Percentiles rank a stretch among this genome's conserved stretches.
Conservation (phyloP, 2,329 filamentous ascomycete genomes). For the Curvularia hawaiiensis region DNA sequence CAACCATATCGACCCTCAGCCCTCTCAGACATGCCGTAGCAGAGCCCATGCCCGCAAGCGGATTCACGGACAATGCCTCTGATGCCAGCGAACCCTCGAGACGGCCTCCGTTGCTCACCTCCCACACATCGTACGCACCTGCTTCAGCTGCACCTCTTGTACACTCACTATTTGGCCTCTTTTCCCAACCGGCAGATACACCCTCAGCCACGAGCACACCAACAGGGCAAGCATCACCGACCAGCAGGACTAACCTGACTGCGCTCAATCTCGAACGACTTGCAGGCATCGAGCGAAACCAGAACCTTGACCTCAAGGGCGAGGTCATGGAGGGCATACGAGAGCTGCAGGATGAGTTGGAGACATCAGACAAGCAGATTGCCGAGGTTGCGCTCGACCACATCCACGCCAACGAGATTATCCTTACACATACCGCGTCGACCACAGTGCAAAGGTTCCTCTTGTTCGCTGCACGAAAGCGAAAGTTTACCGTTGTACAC, state of each 20-base stretch:
- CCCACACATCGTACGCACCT: conserved; percentile 66
- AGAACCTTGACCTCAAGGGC: conserved; percentile 73
- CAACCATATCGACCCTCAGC: conserved; percentile 54
- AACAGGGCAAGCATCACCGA: conserved; percentile 57
- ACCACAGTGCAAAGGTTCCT: conserved; percentile 89
- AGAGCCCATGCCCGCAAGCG: conserved; percentile 40
- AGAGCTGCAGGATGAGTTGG: conserved; percentile 94
- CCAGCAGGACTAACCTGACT: conserved; percentile 47
- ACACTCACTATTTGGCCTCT: conserved; percentile 86
- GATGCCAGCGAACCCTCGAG: conserved; percentile 45
- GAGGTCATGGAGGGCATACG: conserved; percentile 94
- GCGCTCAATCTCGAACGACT: conserved; percentile 47
- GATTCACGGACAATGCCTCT: conserved; percentile 39
- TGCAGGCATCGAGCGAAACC: conserved; percentile 45
- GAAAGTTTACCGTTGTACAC: conserved; percentile 89
- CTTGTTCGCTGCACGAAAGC: conserved; percentile 82
- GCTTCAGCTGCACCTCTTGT: conserved; percentile 58
- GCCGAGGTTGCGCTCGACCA: conserved; percentile 86
- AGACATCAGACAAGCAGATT: conserved; percentile 91
- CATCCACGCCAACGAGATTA: conserved; percentile 90
- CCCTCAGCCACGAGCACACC: conserved; percentile 56
- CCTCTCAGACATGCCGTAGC: conserved; percentile 52
- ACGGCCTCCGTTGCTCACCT: conserved; percentile 66
- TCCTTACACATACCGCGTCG: conserved; percentile 87
- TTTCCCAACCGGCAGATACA: conserved; percentile 69